These are phyloP conservation scores for Linnemannia hyalina DNA, from an alignment of 192 early-diverging fungal species.

Conservation along the genomic window DNA sequence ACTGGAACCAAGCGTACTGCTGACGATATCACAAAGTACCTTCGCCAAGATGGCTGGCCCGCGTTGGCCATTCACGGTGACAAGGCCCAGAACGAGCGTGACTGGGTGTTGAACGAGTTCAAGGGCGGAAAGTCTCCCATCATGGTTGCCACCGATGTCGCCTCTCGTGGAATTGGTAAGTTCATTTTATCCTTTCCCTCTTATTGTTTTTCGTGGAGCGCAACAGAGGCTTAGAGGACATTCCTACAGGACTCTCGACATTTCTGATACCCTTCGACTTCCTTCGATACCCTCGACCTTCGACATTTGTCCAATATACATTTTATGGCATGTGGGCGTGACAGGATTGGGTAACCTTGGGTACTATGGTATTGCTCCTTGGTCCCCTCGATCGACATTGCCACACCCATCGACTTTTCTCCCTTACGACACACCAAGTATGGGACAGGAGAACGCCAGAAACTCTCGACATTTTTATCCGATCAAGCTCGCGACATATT, in stretches of 20 bases:
- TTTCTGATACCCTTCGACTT: background rate
- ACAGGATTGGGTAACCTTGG: no score
- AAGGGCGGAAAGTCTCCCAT: conserved; percentile 87
- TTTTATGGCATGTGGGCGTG: no score
- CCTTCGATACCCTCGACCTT: no score
- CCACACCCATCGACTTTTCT: no score
- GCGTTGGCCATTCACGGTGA: conserved; percentile 97
- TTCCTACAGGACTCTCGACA: background rate
- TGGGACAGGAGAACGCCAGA: background rate
- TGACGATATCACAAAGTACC: conserved; percentile 86
- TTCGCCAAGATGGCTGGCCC: conserved; percentile 92
- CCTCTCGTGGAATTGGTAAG: conserved; percentile 95
- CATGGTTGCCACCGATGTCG: conserved; percentile 99
- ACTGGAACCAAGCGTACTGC: conserved; percentile 96
- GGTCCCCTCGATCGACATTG: no score
- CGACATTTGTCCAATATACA: no score
- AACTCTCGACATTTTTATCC: background rate
- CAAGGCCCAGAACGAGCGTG: conserved; percentile 96
- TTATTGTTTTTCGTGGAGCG: conserved; percentile 5
- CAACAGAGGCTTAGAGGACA: background rate
- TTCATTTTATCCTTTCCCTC: conserved; percentile 18
- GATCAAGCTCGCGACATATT: background rate
- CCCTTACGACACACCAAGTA: no score
- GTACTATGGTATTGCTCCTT: no score
- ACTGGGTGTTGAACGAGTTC: conserved; percentile 96